Percentiles rank a stretch among this genome's conserved stretches.
Evolutionary conservation across 176 grass and related monocot species (phyloP).

Genomic region (Oryza nivara): DNA sequence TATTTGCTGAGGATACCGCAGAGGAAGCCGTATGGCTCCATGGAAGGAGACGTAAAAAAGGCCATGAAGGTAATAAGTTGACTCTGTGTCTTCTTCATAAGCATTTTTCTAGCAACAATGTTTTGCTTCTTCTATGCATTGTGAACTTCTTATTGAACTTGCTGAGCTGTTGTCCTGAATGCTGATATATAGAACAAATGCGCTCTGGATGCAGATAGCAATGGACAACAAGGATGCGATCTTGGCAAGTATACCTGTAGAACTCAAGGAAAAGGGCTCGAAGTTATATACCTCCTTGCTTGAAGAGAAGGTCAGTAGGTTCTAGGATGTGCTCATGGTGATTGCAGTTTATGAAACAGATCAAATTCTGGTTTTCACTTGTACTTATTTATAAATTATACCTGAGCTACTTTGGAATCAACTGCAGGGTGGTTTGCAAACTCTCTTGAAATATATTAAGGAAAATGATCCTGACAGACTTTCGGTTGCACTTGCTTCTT

Average conservation of each 20-base stretch:
- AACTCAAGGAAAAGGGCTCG: slow-evolving; percentile 69
- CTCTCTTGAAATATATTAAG: slow-evolving; percentile 73
- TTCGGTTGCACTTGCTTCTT: slow-evolving; percentile 79
- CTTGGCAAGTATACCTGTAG: slow-evolving; percentile 68
- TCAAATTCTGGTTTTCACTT: neutral
- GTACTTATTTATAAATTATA: neutral
- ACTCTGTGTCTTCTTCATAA: neutral
- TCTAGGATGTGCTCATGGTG: neutral
- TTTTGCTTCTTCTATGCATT: neutral
- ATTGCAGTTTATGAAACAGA: neutral
- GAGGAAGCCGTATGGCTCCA: slow-evolving; percentile 87
- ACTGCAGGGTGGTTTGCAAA: slow-evolving; percentile 79
- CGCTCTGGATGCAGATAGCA: slow-evolving; percentile 64
- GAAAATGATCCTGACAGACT: slow-evolving; percentile 82
- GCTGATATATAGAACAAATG: slow-evolving; percentile 12
- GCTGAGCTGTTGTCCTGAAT: neutral
- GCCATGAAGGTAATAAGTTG: slow-evolving; percentile 66
- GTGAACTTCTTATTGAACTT: slow-evolving; percentile 18
- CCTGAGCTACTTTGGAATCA: slow-evolving; percentile 35
- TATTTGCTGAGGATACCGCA: slow-evolving; percentile 95
- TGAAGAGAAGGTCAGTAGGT: slow-evolving; percentile 67
- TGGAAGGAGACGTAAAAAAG: slow-evolving; percentile 89
- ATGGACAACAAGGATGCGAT: slow-evolving; percentile 78
- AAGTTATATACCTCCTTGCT: slow-evolving; percentile 73
- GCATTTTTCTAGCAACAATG: neutral